Evolutionary conservation across 164 flowering plant species (phyloP).

Genomic region (Warburgia ugandensis): DNA sequence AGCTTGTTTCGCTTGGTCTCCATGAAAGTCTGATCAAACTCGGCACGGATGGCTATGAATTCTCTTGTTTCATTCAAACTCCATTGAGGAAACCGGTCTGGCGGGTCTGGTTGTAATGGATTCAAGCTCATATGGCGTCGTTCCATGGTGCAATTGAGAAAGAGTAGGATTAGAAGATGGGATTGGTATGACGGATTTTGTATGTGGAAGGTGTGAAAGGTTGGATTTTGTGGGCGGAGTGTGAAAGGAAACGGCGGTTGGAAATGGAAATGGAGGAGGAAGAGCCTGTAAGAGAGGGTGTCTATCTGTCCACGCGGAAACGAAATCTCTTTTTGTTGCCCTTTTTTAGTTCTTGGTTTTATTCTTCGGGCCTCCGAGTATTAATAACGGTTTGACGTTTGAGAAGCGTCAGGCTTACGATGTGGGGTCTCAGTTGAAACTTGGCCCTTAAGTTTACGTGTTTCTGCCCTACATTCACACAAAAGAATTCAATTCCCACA

Average conservation of each 20-base stretch:
- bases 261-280: neutral
- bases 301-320: slow-evolving; percentile 30
- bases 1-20: slow-evolving; percentile 82
- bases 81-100: slow-evolving; percentile 88
- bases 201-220: neutral
- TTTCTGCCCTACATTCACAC: too few species aligned
- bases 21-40: slow-evolving; percentile 80
- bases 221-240: neutral
- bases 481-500: too few species aligned
- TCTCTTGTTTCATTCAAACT: slow-evolving; percentile 73
- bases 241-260: neutral
- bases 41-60: slow-evolving; percentile 59
- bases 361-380: neutral
- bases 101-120: slow-evolving; percentile 4
- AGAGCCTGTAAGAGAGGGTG: neutral
- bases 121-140: neutral
- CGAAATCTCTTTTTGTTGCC: slow-evolving; percentile 2
- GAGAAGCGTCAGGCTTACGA: neutral
- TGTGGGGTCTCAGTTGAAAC: neutral
- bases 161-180: neutral
- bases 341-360: neutral
- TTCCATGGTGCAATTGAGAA: neutral
- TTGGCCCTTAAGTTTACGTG: neutral
- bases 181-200: neutral
- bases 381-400: neutral